These are phyloP conservation scores for Penicillium crustosum DNA, from an alignment of 2,329 filamentous ascomycete genomes.

Conservation along the genomic window DNA sequence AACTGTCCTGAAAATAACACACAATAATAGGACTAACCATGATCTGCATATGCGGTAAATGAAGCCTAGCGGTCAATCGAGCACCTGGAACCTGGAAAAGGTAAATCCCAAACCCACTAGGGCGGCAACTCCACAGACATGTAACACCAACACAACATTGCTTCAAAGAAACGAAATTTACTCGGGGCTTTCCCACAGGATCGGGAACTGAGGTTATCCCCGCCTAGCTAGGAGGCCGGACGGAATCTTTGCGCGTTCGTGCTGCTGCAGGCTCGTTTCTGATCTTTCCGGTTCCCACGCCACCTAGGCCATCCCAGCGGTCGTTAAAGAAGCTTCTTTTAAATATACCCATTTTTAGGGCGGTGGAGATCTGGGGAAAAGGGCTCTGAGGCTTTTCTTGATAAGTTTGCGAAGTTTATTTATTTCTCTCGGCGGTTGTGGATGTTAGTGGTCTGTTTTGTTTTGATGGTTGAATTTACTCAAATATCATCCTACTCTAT, in stretches of 20 bases:
- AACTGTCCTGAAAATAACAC: no score
- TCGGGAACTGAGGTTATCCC: neutral
- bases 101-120: neutral
- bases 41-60: constrained; percentile 16
- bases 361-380: constrained; percentile 4
- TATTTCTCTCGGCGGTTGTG: neutral
- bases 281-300: constrained; percentile 22
- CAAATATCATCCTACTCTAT: neutral
- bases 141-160: neutral
- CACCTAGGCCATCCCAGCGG: constrained; percentile 24
- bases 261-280: constrained; percentile 18
- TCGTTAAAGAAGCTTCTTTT: constrained; percentile 24
- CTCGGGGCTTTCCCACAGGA: neutral
- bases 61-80: constrained; percentile 6
- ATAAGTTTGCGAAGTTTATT: neutral
- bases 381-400: neutral
- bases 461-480: neutral
- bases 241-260: constrained; percentile 23
- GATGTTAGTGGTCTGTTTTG: neutral
- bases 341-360: constrained; percentile 13
- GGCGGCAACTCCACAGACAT: neutral
- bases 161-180: neutral
- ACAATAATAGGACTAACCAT: neutral
- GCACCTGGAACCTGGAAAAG: neutral
- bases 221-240: constrained; percentile 4